Percentiles rank a stretch among this genome's conserved stretches.
Conservation (phyloP, 495 filamentous ascomycete species). For the Echria macrotheca region DNA sequence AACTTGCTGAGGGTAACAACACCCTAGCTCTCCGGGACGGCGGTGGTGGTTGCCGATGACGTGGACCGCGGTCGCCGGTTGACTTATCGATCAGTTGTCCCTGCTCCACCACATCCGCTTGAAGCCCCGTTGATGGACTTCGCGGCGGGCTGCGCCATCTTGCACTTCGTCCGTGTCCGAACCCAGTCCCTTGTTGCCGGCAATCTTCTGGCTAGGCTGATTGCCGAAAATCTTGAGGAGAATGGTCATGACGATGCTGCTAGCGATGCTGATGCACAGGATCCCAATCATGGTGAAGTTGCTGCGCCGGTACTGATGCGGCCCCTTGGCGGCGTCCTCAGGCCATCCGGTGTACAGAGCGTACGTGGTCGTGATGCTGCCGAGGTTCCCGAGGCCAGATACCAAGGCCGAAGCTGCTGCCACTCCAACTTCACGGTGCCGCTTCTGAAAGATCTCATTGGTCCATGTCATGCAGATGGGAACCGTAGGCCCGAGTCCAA, state of each 20-base stretch:
- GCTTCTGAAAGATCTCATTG: constrained; percentile 80
- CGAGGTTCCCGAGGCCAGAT: constrained; percentile 78
- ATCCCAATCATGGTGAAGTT: constrained; percentile 88
- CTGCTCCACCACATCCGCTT: constrained; percentile 50
- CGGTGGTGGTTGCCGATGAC: constrained; percentile 10
- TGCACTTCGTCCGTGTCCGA: constrained; percentile 47
- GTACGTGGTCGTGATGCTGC: constrained; percentile 81
- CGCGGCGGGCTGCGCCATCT: constrained; percentile 67
- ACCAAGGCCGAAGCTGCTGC: constrained; percentile 84
- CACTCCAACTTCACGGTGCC: constrained; percentile 87
- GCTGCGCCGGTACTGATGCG: constrained; percentile 71
- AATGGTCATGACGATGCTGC: constrained; percentile 61
- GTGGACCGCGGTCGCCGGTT: constrained; percentile 13
- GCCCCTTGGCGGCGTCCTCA: constrained; percentile 60
- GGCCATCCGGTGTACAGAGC: constrained; percentile 84
- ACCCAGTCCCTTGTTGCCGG: constrained; percentile 29
- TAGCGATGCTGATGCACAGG: constrained; percentile 67
- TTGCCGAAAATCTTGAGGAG: constrained; percentile 59
- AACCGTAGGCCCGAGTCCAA: constrained; percentile 86
- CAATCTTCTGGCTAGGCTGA: constrained; percentile 39
- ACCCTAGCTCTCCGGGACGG: not conserved
- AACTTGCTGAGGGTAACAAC: not conserved
- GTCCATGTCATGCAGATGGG: constrained; percentile 94
- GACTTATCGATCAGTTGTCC: no score
- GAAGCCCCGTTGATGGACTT: constrained; percentile 63